These are phyloP conservation scores for Epichloe bromicola DNA, from an alignment of 2,329 filamentous ascomycete genomes.

Conservation along the genomic window DNA sequence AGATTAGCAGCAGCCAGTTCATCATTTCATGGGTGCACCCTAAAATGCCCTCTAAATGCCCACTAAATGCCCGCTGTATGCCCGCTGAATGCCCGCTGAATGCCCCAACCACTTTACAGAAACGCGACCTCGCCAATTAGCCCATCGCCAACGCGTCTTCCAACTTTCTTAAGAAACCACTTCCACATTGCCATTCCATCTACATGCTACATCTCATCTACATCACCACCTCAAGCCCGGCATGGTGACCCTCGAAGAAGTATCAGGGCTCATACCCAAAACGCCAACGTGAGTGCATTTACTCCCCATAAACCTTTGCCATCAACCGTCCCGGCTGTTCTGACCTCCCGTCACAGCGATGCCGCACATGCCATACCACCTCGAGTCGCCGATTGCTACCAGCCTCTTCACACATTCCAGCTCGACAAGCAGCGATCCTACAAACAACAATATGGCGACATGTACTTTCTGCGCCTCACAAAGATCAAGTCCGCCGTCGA, in stretches of 20 bases:
- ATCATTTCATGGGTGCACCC: no score
- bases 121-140: background rate
- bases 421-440: conserved; percentile 65
- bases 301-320: background rate
- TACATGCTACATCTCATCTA: background rate
- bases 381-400: conserved; percentile 50
- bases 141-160: background rate
- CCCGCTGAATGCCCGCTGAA: background rate
- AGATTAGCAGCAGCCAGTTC: background rate
- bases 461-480: conserved; percentile 87
- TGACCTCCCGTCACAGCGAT: conserved; percentile 12
- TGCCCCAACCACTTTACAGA: conserved; percentile 3
- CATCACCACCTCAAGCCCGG: conserved; percentile 2
- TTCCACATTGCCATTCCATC: no score
- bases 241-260: conserved; percentile 24
- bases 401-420: conserved; percentile 59
- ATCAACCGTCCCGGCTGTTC: no score
- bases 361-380: conserved; percentile 28
- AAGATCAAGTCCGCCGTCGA: conserved; percentile 79
- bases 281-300: conserved; percentile 17
- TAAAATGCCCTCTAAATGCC: no score
- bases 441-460: conserved; percentile 90
- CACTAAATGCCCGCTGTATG: background rate
- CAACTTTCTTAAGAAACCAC: background rate
- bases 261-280: conserved; percentile 20